Base-by-base conservation (phyloP, 306 rosid species). In the Casuarina equisetifolia region DNA sequence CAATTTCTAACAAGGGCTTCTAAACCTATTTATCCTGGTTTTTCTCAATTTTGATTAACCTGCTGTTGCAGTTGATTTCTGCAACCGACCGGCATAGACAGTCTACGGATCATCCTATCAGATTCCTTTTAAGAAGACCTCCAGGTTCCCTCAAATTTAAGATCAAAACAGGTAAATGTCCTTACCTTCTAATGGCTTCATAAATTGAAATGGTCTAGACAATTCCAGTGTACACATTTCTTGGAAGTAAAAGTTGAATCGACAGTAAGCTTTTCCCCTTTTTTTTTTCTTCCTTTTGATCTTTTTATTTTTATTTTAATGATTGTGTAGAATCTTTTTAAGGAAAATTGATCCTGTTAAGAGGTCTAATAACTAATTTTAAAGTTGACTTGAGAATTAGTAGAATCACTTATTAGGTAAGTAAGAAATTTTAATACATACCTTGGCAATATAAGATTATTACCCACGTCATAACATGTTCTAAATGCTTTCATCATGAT, bases 101-200 rank as follows among this genome's bases (percentile, higher is more conserved):
- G 73, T 89, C 98, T 52, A 87, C 97, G 17, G 98, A 95, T 52
- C 96, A 95, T 86, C 97, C 97, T 69, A 92, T 95, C 82, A 95
- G 91, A 89, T 95, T 95, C 90, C 91, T 92, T 78, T 83, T 91
- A 78, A 91, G 98, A 85, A 91, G 92, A 78, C 85, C 50, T 63
- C 98, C 97, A 6, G 51, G 79, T 81, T 78, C 92, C 39, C 97
- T 91, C 83, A 89, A 87, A 81, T 95, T 95, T 88, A 95, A 95
- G 89, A 92, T 95, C 74, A 92, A 92, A 85, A 90, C 97, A 87
- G 97, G 98, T 95, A 81, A 53, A 59, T 19, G 43, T 84, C 40
- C 46, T 73, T 79, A 45, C 51, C 80, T 75, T 76, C 12, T 43
- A 45, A 50, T 39, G 25, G 51, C 54, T 72, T 74, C 4, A 72